Conservation (phyloP, 495 filamentous ascomycete genomes). For the Apodospora peruviana region DNA sequence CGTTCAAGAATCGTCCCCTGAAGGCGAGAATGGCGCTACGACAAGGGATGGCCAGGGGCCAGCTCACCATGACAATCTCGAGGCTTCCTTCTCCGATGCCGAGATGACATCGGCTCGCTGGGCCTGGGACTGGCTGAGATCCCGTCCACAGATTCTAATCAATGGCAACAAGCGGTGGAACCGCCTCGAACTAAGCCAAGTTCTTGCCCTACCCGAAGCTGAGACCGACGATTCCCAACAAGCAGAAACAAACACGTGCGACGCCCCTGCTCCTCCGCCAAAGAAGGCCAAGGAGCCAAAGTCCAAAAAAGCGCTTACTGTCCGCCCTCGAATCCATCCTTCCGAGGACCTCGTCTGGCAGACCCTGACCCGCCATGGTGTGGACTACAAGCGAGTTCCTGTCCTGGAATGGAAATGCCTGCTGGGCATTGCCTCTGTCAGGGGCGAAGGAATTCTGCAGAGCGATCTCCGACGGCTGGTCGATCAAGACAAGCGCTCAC, state of each 20-base stretch:
- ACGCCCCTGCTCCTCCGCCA: neutral
- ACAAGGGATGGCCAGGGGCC: neutral
- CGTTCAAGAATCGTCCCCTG: slow-evolving; percentile 3
- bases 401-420: slow-evolving; percentile 67
- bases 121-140: slow-evolving; percentile 41
- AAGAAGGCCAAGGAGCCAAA: slow-evolving; percentile 5
- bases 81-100: slow-evolving; percentile 14
- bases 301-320: slow-evolving; percentile 21
- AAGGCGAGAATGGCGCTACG: slow-evolving; percentile 3
- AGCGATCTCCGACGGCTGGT: slow-evolving; percentile 68
- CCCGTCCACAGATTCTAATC: slow-evolving; percentile 36
- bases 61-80: slow-evolving; percentile 13
- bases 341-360: slow-evolving; percentile 58
- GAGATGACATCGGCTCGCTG: slow-evolving; percentile 32
- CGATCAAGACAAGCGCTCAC: slow-evolving; percentile 83
- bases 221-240: slow-evolving; percentile 1
- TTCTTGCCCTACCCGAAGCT: slow-evolving; percentile 35
- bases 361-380: slow-evolving; percentile 72
- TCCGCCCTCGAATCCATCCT: slow-evolving; percentile 27
- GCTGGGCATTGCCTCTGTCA: slow-evolving; percentile 70
- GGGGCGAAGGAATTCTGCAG: slow-evolving; percentile 69
- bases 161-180: slow-evolving; percentile 36
- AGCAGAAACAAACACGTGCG: neutral
- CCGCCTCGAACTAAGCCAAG: slow-evolving; percentile 32
- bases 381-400: slow-evolving; percentile 64